Conservation (phyloP, 1,284 basidiomycete species). For the Pascua sp. region DNA sequence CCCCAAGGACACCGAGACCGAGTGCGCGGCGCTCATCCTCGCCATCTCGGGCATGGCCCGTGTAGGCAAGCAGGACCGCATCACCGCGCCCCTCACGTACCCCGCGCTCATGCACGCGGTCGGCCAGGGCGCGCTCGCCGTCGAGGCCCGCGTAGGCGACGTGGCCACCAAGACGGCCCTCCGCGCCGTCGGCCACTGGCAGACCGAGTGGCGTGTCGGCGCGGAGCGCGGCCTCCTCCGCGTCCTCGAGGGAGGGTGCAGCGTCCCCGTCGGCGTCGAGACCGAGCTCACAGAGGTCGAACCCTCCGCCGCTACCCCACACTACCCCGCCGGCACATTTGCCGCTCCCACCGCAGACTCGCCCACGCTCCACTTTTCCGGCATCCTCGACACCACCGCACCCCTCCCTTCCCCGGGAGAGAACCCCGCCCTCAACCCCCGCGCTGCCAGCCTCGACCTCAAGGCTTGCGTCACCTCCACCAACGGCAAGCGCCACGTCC, state of each 20-base stretch:
- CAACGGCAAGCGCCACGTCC: constrained; percentile 66
- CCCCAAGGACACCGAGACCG: constrained; percentile 58
- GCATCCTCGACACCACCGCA: constrained; percentile 33
- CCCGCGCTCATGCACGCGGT: constrained; percentile 84
- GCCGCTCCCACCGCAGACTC: constrained; percentile 19
- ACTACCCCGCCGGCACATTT: constrained; percentile 22
- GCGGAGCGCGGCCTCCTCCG: constrained; percentile 85
- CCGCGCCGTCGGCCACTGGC: constrained; percentile 65
- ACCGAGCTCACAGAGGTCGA: constrained; percentile 50
- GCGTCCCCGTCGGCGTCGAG: constrained; percentile 88
- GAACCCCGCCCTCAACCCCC: constrained; percentile 22
- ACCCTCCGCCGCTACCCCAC: constrained; percentile 2
- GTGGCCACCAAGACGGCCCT: constrained; percentile 61
- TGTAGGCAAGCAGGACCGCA: constrained; percentile 68
- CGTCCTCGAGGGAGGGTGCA: constrained; percentile 92
- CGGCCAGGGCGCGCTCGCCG: constrained; percentile 85
- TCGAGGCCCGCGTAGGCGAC: constrained; percentile 81
- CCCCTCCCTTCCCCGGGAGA: constrained; percentile 5
- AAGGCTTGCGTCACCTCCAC: constrained; percentile 77
- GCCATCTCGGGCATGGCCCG: constrained; percentile 92
- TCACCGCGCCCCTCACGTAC: constrained; percentile 70
- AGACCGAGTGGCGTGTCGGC: constrained; percentile 68
- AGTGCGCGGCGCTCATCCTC: constrained; percentile 84
- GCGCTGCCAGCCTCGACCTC: constrained; percentile 56
- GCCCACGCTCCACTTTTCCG: constrained; percentile 45